These are phyloP conservation scores for Discostella stelligera DNA, from an alignment of 352 stramenopile species.

Conservation along the genomic window DNA sequence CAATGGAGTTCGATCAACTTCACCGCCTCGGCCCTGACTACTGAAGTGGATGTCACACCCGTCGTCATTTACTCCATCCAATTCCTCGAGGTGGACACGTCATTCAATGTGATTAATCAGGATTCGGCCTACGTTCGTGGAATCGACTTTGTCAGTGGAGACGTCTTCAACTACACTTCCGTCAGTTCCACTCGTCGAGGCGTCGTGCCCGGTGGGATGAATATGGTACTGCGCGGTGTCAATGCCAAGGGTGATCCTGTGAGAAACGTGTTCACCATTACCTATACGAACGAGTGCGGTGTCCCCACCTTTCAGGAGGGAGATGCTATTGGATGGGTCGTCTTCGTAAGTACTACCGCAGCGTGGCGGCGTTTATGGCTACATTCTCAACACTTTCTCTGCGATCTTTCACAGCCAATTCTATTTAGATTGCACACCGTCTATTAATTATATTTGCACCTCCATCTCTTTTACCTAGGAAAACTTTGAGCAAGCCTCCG, in stretches of 20 bases:
- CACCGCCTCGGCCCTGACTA: neutral
- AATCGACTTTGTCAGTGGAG: slow-evolving; percentile 36
- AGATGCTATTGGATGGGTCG: slow-evolving; percentile 47
- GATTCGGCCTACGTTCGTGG: slow-evolving; percentile 36
- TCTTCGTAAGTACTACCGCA: slow-evolving; percentile 40
- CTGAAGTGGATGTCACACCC: slow-evolving; percentile 48
- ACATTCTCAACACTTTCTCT: neutral
- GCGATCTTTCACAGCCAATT: no score
- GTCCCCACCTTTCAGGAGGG: slow-evolving; percentile 36
- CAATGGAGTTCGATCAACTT: neutral
- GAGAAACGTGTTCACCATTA: slow-evolving; percentile 58
- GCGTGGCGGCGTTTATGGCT: neutral
- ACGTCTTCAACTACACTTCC: slow-evolving; percentile 35
- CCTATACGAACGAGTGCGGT: slow-evolving; percentile 59
- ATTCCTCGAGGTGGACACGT: slow-evolving; percentile 62
- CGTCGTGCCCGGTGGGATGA: slow-evolving; percentile 52
- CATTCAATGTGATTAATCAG: slow-evolving; percentile 58
- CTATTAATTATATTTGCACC: neutral
- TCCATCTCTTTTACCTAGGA: slow-evolving; percentile 1
- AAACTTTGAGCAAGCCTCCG: slow-evolving; percentile 13
- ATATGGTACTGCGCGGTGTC: slow-evolving; percentile 61
- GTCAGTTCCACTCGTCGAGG: slow-evolving; percentile 21
- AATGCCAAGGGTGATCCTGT: slow-evolving; percentile 55
- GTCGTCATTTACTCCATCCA: slow-evolving; percentile 59
- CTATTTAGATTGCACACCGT: slow-evolving; percentile 2